These are phyloP conservation scores for Pinus taeda DNA, from an alignment of 75 land plant genomes.

Conservation along the genomic window DNA sequence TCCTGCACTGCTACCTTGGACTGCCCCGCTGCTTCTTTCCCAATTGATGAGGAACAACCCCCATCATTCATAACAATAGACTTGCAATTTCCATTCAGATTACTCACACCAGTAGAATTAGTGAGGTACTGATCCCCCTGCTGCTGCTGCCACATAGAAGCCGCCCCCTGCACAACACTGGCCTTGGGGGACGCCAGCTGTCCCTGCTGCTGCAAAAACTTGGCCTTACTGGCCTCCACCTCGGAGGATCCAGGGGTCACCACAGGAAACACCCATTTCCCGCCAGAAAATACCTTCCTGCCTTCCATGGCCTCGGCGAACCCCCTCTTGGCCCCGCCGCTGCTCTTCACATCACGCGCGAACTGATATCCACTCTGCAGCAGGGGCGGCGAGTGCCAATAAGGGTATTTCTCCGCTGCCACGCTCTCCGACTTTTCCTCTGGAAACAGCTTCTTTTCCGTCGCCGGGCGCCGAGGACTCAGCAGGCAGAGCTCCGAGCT, in stretches of 20 bases:
- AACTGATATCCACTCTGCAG: slow-evolving; percentile 3
- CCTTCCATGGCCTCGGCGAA: slow-evolving; percentile 57
- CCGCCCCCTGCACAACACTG: not conserved
- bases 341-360: no score
- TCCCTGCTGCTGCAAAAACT: not conserved
- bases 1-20: not conserved
- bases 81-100: not conserved
- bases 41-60: not conserved
- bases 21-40: not conserved
- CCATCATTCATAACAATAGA: not conserved
- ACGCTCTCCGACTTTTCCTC: slow-evolving; percentile 23
- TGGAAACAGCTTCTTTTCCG: slow-evolving; percentile 40
- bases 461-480: slow-evolving; percentile 23
- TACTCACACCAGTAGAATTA: not conserved
- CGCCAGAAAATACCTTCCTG: slow-evolving; percentile 13
- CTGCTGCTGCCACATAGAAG: not conserved
- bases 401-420: not conserved
- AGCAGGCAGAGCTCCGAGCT: slow-evolving; percentile 23
- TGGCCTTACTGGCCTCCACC: not conserved
- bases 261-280: slow-evolving; percentile 27
- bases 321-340: slow-evolving; percentile 46
- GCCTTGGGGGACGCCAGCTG: slow-evolving; percentile 2
- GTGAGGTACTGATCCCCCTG: not conserved
- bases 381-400: slow-evolving; percentile 5
- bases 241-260: slow-evolving; percentile 17